These are phyloP conservation scores for Crithidia bombi DNA, from an alignment of 208 protist genomes.

Conservation along the genomic window DNA sequence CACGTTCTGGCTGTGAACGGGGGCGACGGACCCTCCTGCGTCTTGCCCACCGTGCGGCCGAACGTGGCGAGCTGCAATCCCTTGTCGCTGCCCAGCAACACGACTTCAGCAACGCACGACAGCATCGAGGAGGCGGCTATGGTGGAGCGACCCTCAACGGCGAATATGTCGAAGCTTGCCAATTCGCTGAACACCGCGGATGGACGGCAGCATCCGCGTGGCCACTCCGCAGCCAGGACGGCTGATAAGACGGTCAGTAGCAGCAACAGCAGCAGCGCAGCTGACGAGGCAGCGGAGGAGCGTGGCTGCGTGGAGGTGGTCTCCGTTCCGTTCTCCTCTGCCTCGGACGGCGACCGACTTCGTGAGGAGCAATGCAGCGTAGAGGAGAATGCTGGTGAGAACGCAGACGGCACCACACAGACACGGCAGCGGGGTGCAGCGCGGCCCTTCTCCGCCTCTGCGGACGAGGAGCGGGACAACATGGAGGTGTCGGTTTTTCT, in stretches of 20 bases:
- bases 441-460: too few relatives aligned
- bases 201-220: not conserved
- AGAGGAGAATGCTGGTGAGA: too few relatives aligned
- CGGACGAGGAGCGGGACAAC: not conserved
- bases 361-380: not conserved
- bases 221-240: not conserved
- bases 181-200: not conserved
- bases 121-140: not conserved
- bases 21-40: not conserved
- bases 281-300: not conserved
- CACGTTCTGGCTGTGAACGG: too few relatives aligned
- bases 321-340: not conserved
- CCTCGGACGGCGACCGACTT: not conserved
- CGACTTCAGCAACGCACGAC: not conserved
- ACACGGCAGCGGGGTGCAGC: too few relatives aligned
- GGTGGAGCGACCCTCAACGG: not conserved
- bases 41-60: not conserved
- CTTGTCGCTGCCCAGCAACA: not conserved
- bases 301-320: not conserved
- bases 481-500: constrained; percentile 17
- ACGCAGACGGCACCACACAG: too few relatives aligned
- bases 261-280: not conserved
- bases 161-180: not conserved
- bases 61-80: not conserved
- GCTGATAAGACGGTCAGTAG: not conserved